Evolutionary conservation across 768 basidiomycete species (phyloP), one percentile per base, ranked within the genome.

Genomic region (Kwoniella bestiolae): DNA sequence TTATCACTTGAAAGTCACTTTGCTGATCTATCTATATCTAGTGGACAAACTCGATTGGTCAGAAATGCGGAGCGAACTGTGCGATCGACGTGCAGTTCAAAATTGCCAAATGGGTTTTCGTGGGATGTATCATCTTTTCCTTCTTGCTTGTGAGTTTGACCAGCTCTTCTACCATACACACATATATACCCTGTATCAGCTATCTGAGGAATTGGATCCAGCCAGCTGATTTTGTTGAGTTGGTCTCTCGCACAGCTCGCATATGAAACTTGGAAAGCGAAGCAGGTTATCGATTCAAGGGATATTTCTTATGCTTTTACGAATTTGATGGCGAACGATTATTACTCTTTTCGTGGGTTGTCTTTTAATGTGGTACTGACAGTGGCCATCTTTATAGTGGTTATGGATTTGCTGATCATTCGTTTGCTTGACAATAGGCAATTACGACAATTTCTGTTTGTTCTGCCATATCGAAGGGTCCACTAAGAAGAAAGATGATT

Each of bases 231-330:
- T 55, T 25, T 9, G 11, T 16, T 14, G 38, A 41, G 12, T 41
- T 41, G 38, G 18, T 18, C 47, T 52, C 12, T 46, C 23, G n/a
- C 46, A 16, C 26, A 93, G 94, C 83, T 97, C 71, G 91, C 88
- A 6, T 99, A 97, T 81, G 96, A 99, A 80, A 86, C 88, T 1
- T 87, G 89, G 80, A 98, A 98, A 82, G 83, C 95, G 25, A 91
- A 92, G 83, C 91, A 90, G 82, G 96, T 99, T 79, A 90, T 99
- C 78, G 88, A 88, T 35, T 94, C 92, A 79, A 88, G 94, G 70
- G 96, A 99, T 81, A 98, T 99, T 67, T 94, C 93, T 28, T 98
- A 93, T 77, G 92, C 94, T 35, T 98, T 95, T 84, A 98, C 96
- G 73, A 98, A 98, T 79, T 87, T 97, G 77, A 90, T 96, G 89